Evolutionary conservation across 805 yeast species (phyloP), one percentile per base, ranked within the genome.

Genomic region (Hanseniaspora opuntiae): DNA sequence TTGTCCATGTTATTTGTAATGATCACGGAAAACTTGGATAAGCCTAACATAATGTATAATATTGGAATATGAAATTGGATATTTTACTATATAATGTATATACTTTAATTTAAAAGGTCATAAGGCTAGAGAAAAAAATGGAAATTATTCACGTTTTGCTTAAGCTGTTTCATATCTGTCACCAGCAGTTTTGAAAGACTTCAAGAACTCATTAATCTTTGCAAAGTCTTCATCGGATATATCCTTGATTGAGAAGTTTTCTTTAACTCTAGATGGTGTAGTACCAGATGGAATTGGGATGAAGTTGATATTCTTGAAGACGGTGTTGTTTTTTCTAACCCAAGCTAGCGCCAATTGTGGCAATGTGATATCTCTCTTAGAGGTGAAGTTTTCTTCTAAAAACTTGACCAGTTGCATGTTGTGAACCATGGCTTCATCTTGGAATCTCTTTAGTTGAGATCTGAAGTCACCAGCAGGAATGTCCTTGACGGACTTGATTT

Each of bases 261-360:
- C 84, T 46, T 72, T 71, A 17, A 83, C 78, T 64, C 86, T 80
- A 11, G 65, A 70, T 3, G 68, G 64, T 38, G 81, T 75, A 7
- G 87, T 75, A 3, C 86, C 81, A 52, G 89, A 82, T 20, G 96
- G 96, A 63, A 88, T 84, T 35, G 96, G 94, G 45, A 88, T 62
- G 44, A 86, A 72, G 55, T 68, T 71, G 25, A 88, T 76, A 17
- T 60, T 58, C 8, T 59, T 42, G 52, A 70, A 73, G 50, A 70
- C 68, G 11, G 45, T 41, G 25, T 41, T 41, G 33, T 41, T 68
- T 71, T 75, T 72, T 53, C 74, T 68, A 54, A 79, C 67, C 79
- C 86, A 86, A 2, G 86, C 81, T 22, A 88, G 65, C 3, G 88
- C 81, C 39, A 84, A 59, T 65, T 87, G 95, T 10, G 89, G 78